Evolutionary conservation across 1,139 yeast genomes (phyloP), one percentile per base, ranked within the genome.

Genomic region (Arxiozyma slooffiae): DNA sequence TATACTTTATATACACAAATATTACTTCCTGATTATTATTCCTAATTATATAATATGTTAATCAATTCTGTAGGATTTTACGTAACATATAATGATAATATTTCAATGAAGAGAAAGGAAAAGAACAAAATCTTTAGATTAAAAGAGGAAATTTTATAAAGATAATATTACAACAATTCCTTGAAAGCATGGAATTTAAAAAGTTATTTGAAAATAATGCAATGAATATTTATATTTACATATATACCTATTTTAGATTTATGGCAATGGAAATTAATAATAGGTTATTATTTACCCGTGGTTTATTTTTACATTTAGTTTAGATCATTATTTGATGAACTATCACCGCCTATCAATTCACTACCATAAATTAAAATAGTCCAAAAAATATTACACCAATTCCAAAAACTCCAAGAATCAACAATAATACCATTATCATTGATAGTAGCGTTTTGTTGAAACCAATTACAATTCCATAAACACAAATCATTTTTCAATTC

Each of bases 341-440:
- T 30, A 18, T 36, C 34, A 40, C 40, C 50, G 17, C 50, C 50
- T 43, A 48, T 26, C 18, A 90, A 72, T 68, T 90, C 97, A 50
- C 85, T 74, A 40, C 85, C 81, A 67, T 92, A 92, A 46, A 92
- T 71, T n/a, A 80, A 70, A 52, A 92, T 71, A 14, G 95, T 85
- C 50, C 84, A 78, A 57, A 82, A 82, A 75, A 90, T 86, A 64
- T 90, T 90, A 52, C 86, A 77, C 97, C 97, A 90, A 60, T 90
- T 88, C 97, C 98, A 90, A 66, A 90, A 86, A 62, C 87, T 88
- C 87, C 95, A 85, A 54, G 94, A 81, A 65, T 86, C 82, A 46
- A 80, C 84, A 52, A 80, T 69, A 48, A 78, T 54, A 53, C 64
- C 57, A 44, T 49, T 48, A 60, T 53, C 39, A 17, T n/a, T 40